phyloP scores from a whole-genome alignment of 108 stramenopile genomes.

The Schizochytrium sp. region DNA sequence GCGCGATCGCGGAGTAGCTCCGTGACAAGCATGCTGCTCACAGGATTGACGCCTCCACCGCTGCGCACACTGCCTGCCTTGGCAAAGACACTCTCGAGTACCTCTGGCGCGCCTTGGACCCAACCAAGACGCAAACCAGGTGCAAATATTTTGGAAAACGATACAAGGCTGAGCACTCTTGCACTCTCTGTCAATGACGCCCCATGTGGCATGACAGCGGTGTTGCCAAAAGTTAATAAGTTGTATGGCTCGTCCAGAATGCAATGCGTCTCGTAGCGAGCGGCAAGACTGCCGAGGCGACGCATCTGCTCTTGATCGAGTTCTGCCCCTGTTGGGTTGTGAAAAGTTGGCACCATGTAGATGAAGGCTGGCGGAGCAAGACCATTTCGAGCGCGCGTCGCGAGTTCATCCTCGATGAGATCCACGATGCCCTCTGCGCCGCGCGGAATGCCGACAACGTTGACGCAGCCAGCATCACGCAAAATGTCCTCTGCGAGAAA shows the following conservation, averaged over 20 bases:
- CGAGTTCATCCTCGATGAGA: background rate
- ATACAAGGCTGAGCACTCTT: background rate
- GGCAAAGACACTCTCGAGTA: background rate
- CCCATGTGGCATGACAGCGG: background rate
- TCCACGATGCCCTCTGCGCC: background rate
- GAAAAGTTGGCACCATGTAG: slow-evolving; percentile 3
- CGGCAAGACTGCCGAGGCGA: background rate
- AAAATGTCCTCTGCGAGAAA: background rate
- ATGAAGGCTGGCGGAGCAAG: background rate
- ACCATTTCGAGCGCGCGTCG: background rate
- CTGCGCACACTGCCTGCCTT: background rate
- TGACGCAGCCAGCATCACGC: background rate
- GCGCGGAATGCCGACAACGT: background rate
- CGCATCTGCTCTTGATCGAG: background rate
- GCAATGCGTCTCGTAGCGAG: background rate
- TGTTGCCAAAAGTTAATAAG: background rate
- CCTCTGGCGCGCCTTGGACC: background rate
- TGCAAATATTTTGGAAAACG: background rate
- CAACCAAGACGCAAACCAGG: background rate
- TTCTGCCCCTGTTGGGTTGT: background rate
- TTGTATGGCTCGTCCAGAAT: background rate
- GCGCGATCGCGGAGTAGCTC: background rate
- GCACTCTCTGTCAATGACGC: background rate
- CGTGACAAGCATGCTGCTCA: background rate
- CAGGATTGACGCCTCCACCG: background rate